Base-by-base conservation (phyloP, 768 basidiomycete species). In the Pseudohyphozyma bogoriensis region DNA sequence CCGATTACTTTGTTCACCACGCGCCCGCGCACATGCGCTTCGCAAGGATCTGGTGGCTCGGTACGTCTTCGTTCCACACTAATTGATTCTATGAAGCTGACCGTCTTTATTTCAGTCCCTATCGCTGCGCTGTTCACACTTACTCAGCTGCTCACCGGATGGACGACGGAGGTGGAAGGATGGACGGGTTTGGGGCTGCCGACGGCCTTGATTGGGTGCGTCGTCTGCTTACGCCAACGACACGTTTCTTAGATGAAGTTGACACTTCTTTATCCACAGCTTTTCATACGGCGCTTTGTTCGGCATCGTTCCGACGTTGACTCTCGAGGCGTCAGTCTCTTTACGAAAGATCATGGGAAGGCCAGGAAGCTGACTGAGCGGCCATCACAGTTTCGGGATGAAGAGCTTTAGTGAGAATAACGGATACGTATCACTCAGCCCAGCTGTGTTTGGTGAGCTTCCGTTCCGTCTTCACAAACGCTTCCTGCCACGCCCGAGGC, bases 301-400 rank as follows among this genome's bases (percentile, higher is more conserved):
- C n/a, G n/a, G n/a, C n/a, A n/a, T n/a, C n/a, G n/a, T n/a, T n/a
- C n/a, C n/a, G n/a, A n/a, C n/a, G n/a, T n/a, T n/a, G n/a, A n/a
- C n/a, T n/a, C n/a, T n/a, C n/a, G n/a, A n/a, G n/a, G n/a, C n/a
- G n/a, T n/a, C n/a, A n/a, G n/a, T n/a, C n/a, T n/a, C n/a, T n/a
- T n/a, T n/a, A n/a, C n/a, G n/a, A n/a, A n/a, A n/a, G n/a, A n/a
- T n/a, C n/a, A n/a, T n/a, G n/a, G n/a, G n/a, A n/a, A n/a, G n/a
- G n/a, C n/a, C n/a, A n/a, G n/a, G n/a, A n/a, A n/a, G n/a, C n/a
- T n/a, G n/a, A n/a, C n/a, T n/a, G n/a, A n/a, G n/a, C n/a, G n/a
- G n/a, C n/a, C n/a, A n/a, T n/a, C n/a, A n/a, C n/a, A n/a, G n/a
- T 60, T 54, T 63, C 47, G 66, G 65, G 6, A 39, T 63, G 1